These are phyloP conservation scores for Tulasnella sp. DNA, from an alignment of 768 basidiomycete genomes.

Conservation along the genomic window DNA sequence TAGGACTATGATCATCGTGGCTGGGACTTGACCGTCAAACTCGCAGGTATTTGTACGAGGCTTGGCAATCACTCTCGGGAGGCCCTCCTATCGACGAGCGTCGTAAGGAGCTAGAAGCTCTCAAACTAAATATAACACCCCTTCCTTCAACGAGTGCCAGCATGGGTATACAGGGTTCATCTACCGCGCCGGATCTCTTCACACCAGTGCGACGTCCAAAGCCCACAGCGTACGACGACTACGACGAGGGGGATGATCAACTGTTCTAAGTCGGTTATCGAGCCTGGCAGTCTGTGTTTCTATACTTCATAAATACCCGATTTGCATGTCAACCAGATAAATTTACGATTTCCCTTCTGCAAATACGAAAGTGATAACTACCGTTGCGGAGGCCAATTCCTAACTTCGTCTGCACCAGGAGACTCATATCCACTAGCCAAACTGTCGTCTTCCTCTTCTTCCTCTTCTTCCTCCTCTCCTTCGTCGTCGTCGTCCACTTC, in stretches of 20 bases:
- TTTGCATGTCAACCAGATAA: no score
- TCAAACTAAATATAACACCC: not conserved
- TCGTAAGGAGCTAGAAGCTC: not conserved
- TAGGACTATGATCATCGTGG: not conserved
- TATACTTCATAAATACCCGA: no score
- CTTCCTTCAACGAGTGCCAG: not conserved
- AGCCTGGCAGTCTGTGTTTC: no score
- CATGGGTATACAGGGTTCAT: not conserved
- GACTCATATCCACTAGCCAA: conserved; percentile 3
- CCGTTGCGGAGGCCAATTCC: not conserved
- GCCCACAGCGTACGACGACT: not conserved
- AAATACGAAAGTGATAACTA: not conserved
- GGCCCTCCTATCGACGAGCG: conserved; percentile 8
- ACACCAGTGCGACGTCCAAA: not conserved
- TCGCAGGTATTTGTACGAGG: conserved; percentile 5
- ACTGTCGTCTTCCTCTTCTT: conserved; percentile 1
- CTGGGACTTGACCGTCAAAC: not conserved
- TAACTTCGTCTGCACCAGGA: not conserved
- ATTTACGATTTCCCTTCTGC: no score
- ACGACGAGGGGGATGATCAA: no score
- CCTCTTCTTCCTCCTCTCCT: conserved; percentile 14
- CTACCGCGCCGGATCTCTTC: not conserved
- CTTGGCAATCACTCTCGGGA: conserved; percentile 9
- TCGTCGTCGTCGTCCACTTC: conserved; percentile 15
- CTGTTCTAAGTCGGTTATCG: no score